Conservation (phyloP, 1,284 basidiomycete species). For the Chondrostereum purpureum region DNA sequence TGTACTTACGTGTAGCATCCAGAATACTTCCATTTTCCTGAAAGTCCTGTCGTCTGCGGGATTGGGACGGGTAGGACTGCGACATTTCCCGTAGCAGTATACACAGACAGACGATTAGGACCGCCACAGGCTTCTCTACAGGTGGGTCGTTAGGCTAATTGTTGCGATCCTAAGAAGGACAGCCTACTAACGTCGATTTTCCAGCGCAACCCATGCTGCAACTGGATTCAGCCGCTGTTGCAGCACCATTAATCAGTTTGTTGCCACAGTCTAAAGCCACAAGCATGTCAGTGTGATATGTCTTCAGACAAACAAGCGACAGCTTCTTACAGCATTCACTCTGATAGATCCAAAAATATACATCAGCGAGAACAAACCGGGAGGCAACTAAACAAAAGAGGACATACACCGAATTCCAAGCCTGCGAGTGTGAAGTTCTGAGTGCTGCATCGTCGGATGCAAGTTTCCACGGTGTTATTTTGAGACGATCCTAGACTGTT, state of each 20-base stretch:
- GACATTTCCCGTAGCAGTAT: constrained; percentile 45
- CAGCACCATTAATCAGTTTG: constrained; percentile 51
- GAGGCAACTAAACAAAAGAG: no score
- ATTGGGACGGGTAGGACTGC: constrained; percentile 53
- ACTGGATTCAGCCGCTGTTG: constrained; percentile 35
- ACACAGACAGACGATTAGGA: constrained; percentile 63
- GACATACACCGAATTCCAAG: constrained; percentile 37
- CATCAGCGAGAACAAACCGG: no score
- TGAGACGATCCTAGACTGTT: constrained; percentile 26
- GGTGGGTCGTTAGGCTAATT: constrained; percentile 9
- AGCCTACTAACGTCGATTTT: constrained; percentile 43
- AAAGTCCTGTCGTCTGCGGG: constrained; percentile 46
- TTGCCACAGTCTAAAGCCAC: constrained; percentile 53
- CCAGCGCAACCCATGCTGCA: constrained; percentile 68
- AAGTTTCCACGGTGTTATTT: constrained; percentile 32
- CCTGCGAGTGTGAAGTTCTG: constrained; percentile 27
- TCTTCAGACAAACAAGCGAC: background rate
- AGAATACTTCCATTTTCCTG: constrained; percentile 56
- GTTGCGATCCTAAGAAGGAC: constrained; percentile 5
- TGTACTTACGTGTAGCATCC: constrained; percentile 58
- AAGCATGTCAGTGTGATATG: no score
- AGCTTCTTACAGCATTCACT: constrained; percentile 53
- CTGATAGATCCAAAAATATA: no score
- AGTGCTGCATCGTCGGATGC: constrained; percentile 26
- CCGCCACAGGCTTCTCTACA: constrained; percentile 71